These are phyloP conservation scores for Phytophthora foliorum DNA, from an alignment of 352 stramenopile genomes.

Conservation along the genomic window DNA sequence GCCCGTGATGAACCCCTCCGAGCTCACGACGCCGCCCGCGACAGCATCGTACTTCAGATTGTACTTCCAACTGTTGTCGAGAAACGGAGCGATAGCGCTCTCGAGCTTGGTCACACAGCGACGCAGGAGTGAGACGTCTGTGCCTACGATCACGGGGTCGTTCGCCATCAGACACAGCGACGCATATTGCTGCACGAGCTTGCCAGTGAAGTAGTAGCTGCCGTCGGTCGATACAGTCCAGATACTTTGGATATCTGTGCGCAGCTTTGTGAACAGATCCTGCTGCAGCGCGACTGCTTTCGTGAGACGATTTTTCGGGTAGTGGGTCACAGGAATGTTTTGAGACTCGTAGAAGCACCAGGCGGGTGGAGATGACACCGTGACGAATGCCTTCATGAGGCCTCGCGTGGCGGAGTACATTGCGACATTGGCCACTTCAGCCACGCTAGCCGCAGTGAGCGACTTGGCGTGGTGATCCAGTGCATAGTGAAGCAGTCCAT, in stretches of 20 bases:
- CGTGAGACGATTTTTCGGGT: conserved; percentile 56
- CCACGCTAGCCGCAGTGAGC: conserved; percentile 52
- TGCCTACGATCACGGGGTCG: conserved; percentile 68
- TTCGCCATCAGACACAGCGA: conserved; percentile 82
- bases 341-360: conserved; percentile 62
- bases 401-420: conserved; percentile 66
- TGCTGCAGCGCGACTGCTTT: conserved; percentile 43
- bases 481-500: conserved; percentile 71
- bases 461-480: conserved; percentile 68
- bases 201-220: conserved; percentile 85
- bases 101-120: conserved; percentile 77
- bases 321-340: conserved; percentile 66
- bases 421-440: conserved; percentile 41
- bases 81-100: conserved; percentile 55
- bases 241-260: conserved; percentile 56
- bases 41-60: conserved; percentile 72
- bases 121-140: conserved; percentile 60
- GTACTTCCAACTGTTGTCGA: conserved; percentile 74
- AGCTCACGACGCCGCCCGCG: conserved; percentile 72
- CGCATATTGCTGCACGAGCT: conserved; percentile 79
- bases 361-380: conserved; percentile 42
- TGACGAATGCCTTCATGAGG: conserved; percentile 63
- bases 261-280: conserved; percentile 57
- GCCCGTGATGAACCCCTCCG: conserved; percentile 57
- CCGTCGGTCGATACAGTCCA: conserved; percentile 63